phyloP scores from a whole-genome alignment of 495 filamentous ascomycete species.

The Neohortaea acidophila region DNA sequence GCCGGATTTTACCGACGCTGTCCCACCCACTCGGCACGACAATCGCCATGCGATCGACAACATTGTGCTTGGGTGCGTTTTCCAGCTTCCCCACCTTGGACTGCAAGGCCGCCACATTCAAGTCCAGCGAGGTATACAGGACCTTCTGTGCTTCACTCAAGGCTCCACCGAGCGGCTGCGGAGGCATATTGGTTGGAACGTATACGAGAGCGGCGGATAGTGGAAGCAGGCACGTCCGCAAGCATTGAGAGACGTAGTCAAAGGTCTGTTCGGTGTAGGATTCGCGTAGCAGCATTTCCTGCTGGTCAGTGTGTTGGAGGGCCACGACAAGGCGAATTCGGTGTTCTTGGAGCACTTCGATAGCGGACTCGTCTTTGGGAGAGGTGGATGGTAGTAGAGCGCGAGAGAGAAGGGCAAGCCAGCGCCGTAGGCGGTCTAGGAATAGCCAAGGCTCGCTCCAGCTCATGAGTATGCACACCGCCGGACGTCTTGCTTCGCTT shows the following conservation, averaged over 20 bases:
- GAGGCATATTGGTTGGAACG: conserved; percentile 3
- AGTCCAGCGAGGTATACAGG: conserved; percentile 7
- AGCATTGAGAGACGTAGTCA: conserved; percentile 19
- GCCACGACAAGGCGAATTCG: conserved; percentile 6
- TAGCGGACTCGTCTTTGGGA: conserved; percentile 2
- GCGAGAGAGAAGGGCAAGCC: conserved; percentile 10
- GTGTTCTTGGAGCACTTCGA: conserved; percentile 15
- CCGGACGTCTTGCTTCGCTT: conserved; percentile 3
- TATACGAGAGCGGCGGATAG: conserved; percentile 14
- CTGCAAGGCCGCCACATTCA: conserved; percentile 10
- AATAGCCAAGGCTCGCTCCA: conserved; percentile 16
- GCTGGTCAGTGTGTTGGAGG: conserved; percentile 14
- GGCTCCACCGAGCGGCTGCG: conserved; percentile 11
- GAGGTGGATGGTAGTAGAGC: conserved; percentile 2
- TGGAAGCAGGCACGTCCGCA: conserved; percentile 16
- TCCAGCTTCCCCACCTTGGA: conserved; percentile 4
- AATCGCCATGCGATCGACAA: conserved; percentile 90
- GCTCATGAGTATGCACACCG: conserved; percentile 5
- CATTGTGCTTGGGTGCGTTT: conserved; percentile 68
- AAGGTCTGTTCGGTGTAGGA: conserved; percentile 17
- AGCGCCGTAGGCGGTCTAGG: conserved; percentile 4
- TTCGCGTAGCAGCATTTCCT: conserved; percentile 16
- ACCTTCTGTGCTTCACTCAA: conserved; percentile 15
- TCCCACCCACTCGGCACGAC: conserved; percentile 94
- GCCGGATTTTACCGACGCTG: conserved; percentile 93